Evolutionary conservation across 805 yeast genomes (phyloP).

Genomic region (Deakozyma indianensis): DNA sequence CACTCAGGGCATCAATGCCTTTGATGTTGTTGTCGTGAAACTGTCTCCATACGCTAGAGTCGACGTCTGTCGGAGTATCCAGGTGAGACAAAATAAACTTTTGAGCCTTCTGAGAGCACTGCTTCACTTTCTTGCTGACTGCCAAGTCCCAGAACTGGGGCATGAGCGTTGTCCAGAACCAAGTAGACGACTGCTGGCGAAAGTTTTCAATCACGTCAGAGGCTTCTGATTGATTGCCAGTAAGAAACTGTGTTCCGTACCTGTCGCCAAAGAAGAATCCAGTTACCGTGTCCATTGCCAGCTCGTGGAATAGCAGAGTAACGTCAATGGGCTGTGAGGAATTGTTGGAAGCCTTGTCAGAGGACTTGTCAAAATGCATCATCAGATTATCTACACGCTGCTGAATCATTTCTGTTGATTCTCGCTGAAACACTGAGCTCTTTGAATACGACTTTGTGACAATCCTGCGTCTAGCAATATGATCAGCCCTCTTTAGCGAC

Average conservation of each 20-base stretch:
- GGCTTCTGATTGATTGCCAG: conserved; percentile 21
- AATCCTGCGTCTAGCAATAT: conserved; percentile 28
- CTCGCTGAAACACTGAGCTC: conserved; percentile 21
- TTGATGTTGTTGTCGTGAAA: conserved; percentile 15
- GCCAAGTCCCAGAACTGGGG: conserved; percentile 40
- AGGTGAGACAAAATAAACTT: not conserved
- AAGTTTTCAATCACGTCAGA: conserved; percentile 31
- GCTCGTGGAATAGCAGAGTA: conserved; percentile 46
- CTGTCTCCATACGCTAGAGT: conserved; percentile 6
- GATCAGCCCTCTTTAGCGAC: conserved; percentile 33
- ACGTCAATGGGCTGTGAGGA: conserved; percentile 30
- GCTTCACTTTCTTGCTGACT: conserved; percentile 21
- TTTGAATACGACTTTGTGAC: conserved; percentile 33
- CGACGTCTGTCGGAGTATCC: not conserved
- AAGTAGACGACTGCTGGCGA: conserved; percentile 38
- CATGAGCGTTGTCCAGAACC: conserved; percentile 51
- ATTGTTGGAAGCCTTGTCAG: conserved; percentile 9
- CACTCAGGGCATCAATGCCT: conserved; percentile 28
- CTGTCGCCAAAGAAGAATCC: conserved; percentile 42
- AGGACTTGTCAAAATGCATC: conserved; percentile 11
- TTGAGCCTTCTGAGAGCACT: not conserved
- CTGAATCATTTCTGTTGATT: conserved; percentile 23
- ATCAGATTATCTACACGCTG: conserved; percentile 21
- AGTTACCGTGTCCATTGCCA: conserved; percentile 60
- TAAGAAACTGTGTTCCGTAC: conserved; percentile 31